Base-by-base conservation (phyloP, 2,329 filamentous ascomycete genomes). In the Aplosporella prunicola region DNA sequence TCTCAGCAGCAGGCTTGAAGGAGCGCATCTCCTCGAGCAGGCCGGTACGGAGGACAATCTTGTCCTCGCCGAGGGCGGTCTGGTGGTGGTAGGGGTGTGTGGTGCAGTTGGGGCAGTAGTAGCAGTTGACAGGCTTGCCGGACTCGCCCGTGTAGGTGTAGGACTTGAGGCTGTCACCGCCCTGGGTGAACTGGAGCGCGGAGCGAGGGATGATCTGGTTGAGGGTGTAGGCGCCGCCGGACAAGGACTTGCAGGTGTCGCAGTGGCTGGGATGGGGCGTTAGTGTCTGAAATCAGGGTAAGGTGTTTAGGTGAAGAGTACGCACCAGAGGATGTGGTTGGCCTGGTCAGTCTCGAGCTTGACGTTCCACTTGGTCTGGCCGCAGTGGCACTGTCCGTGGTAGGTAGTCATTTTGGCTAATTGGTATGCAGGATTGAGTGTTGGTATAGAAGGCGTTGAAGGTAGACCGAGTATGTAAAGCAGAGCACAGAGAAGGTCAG, bases 131-230 rank as follows among this genome's bases (percentile, higher is more conserved):
- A 5, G 58, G 51, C 35, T 74, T 73, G 64, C 67, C 69, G 32
- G 66, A 71, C 45, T 74, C 71, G 30, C 71, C 71, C 44, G 67
- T 62, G 60, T 76, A 76, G 26, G 67, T 70, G 55, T 74, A 76
- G 22, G 56, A 57, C 41, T 66, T 68, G 28, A 71, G 47, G 3
- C 56, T 51, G 32, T 61, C 53, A 16, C 51, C 58, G 35, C 71
- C 71, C 48, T 70, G 67, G 35, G 66, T 72, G 57, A 75, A 60
- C 40, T 66, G 66, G 45, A 76, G 57, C 28, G 62, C 57, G 20
- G 58, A 53, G 47, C 64, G 58, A 30, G 68, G 68, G 36, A 72
- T 63, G 52, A 73, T 67, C 43, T 72, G 67, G 56, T 73, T 74
- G 43, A 73, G 57, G 13, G 69, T 73, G 59, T 60, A 72, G 32